Evolutionary conservation across 768 basidiomycete species (phyloP), one percentile per base, ranked within the genome.

Genomic region (Crucibulum laeve): DNA sequence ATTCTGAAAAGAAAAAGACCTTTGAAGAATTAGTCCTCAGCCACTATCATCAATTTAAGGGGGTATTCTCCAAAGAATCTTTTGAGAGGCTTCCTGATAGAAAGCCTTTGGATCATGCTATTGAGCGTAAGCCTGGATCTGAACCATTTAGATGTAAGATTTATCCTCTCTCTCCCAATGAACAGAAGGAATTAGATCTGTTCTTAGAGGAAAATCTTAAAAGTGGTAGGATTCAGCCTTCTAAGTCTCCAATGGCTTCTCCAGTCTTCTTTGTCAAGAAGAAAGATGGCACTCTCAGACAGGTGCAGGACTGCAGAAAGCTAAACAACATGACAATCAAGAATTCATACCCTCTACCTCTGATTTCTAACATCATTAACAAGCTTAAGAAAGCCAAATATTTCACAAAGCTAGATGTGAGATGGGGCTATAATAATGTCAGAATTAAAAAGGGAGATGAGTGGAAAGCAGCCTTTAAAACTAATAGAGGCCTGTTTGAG

Each of bases 401-500:
- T 23, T 72, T 64, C 48, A 59, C 63, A 1, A 64, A 63, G 34
- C 43, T 76, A 8, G 70, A 77, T 49, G 56, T 76, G 4, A 46
- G 56, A 4, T 56, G 59, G 34, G 68, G 64, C 0, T 76, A 63
- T 48, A 66, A 74, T 49, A 66, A 69, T 10, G 51, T 76, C n/a
- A 51, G 66, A 2, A 65, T 76, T 18, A 60, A 59, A 10, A 56
- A 65, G 33, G 71, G 70, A 3, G 61, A 75, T 44, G 56, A 73
- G 48, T 67, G 62, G 63, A 76, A 76, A 49, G 70, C 65, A 0
- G 65, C 68, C 0, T 76, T 77, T 51, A 48, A 35, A 3, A 64
- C 58, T 0, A 49, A 58, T 6, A 50, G 51, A 23, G 66, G 69
- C 0, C 47, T 60, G 1, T 71, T 60, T 35, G 59, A 74, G 53